These are phyloP conservation scores for Ustilago bromivora DNA, from an alignment of 1,284 basidiomycete genomes.

Conservation along the genomic window DNA sequence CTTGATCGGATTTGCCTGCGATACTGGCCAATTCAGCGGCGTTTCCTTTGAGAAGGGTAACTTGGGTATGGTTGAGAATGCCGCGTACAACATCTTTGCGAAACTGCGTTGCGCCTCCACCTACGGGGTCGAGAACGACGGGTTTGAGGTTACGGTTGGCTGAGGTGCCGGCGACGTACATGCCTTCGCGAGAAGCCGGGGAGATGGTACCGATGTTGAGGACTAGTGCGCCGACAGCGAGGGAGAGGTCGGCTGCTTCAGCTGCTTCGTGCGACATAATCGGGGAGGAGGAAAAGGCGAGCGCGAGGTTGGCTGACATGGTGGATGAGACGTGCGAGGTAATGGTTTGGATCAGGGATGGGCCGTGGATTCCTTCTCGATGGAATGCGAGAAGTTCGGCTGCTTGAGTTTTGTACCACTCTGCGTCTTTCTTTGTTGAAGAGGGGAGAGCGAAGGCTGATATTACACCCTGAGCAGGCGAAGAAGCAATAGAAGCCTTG, in stretches of 20 bases:
- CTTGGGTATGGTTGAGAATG: slow-evolving; percentile 85
- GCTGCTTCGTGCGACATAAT: slow-evolving; percentile 80
- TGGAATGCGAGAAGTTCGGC: slow-evolving; percentile 40
- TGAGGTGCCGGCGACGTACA: slow-evolving; percentile 80
- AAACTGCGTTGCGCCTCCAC: slow-evolving; percentile 84
- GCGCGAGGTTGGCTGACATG: slow-evolving; percentile 90
- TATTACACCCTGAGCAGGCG: slow-evolving; percentile 18
- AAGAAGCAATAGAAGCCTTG: slow-evolving; percentile 17
- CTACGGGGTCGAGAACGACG: slow-evolving; percentile 92
- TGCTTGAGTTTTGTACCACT: slow-evolving; percentile 26
- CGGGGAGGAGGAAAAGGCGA: slow-evolving; percentile 88
- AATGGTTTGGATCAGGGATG: slow-evolving; percentile 74
- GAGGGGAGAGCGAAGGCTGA: slow-evolving; percentile 29
- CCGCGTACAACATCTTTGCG: slow-evolving; percentile 77
- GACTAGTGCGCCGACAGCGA: slow-evolving; percentile 79
- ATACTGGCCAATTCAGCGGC: slow-evolving; percentile 88
- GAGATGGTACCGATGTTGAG: slow-evolving; percentile 91
- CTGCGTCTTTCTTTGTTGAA: slow-evolving; percentile 4
- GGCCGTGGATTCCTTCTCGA: slow-evolving; percentile 36
- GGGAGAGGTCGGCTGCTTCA: slow-evolving; percentile 85
- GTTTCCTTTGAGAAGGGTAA: slow-evolving; percentile 94
- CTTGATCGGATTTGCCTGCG: slow-evolving; percentile 76
- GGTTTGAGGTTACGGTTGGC: slow-evolving; percentile 72
- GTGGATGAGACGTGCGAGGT: slow-evolving; percentile 91
- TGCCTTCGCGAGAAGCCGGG: slow-evolving; percentile 76